A percentile compares a stretch with the other conserved stretches of the same genome.
Conservation (phyloP, 2,329 filamentous ascomycete species). For the Diplodia scrobiculata region DNA sequence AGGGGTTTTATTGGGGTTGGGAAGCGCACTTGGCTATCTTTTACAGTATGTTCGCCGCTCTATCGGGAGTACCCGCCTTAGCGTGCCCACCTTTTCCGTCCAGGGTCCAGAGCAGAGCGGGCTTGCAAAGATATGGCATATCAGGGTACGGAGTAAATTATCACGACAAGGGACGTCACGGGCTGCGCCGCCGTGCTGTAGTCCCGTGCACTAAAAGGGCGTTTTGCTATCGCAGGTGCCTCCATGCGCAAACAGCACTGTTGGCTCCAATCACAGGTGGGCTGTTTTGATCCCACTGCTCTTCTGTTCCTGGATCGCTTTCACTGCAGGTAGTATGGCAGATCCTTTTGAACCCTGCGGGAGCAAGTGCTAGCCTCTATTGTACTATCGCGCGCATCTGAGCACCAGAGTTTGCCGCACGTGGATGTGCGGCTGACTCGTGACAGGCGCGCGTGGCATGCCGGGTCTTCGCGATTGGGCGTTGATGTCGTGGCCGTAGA, state of each 20-base stretch:
- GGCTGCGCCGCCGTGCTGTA: background rate
- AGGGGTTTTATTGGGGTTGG: background rate
- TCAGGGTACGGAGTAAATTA: background rate
- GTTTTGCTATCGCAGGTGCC: background rate
- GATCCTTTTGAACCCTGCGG: background rate
- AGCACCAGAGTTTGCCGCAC: background rate
- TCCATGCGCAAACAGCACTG: background rate
- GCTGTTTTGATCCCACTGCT: background rate
- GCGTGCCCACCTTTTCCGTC: background rate
- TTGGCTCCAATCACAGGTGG: no score
- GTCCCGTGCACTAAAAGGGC: background rate
- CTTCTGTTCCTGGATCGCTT: background rate
- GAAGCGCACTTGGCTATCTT: background rate
- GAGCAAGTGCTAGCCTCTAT: background rate
- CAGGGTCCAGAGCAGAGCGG: background rate
- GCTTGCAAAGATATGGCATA: background rate
- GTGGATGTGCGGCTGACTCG: constrained; percentile 8
- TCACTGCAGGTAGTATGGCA: background rate
- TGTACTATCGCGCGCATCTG: background rate
- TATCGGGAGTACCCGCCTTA: background rate
- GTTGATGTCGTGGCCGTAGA: background rate
- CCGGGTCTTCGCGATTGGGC: background rate
- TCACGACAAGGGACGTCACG: background rate
- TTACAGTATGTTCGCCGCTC: background rate
- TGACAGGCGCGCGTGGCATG: constrained; percentile 1